Evolutionary conservation across 345 rosid genomes (phyloP), one percentile per base, ranked within the genome.

Genomic region (Heritiera littoralis): DNA sequence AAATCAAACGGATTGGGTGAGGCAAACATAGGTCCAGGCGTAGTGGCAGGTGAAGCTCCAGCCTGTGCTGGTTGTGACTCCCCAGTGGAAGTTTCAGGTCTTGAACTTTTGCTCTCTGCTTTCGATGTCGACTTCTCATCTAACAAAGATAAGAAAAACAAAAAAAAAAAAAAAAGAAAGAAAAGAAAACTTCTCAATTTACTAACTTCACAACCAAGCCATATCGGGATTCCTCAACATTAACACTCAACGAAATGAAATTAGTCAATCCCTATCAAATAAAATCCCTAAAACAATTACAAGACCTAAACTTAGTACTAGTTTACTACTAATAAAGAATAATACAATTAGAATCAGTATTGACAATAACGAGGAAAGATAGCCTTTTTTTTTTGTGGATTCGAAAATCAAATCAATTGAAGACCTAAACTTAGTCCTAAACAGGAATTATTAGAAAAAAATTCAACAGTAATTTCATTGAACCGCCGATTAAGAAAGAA

Each of bases 1-100:
- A 96, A 96, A 87, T 96, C 99, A 77, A 94, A 96, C 38, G 97
- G 92, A 84, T 92, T 92, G 52, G 91, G 80, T 73, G 65, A 51
- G 11, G 9, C 65, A 71, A 89, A 32, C 20, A 49, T 91, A 73
- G 87, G 77, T 51, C 74, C 88, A 38, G 87, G 78, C 51, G 75
- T 85, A 23, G 87, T 70, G 58, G 87, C 55, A 83, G 94, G 43
- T 32, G 86, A 51, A 76, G 84, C 64, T 68, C 81, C 61, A 63
- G 83, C 74, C 60, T 76, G 87, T 30, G 83, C 88, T 28, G 85
- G 78, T 46, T 77, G 89, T 75, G 90, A 80, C 46, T 87, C 88
- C 66, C 84, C 89, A 56, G 92, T 77, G 41, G 97, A 86, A 69
- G 92, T 77, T 85, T 86, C 94, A 43, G 95, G 30, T 55, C 63